Conservation (phyloP, 129 eudicot species). For the Centaurea solstitialis region DNA sequence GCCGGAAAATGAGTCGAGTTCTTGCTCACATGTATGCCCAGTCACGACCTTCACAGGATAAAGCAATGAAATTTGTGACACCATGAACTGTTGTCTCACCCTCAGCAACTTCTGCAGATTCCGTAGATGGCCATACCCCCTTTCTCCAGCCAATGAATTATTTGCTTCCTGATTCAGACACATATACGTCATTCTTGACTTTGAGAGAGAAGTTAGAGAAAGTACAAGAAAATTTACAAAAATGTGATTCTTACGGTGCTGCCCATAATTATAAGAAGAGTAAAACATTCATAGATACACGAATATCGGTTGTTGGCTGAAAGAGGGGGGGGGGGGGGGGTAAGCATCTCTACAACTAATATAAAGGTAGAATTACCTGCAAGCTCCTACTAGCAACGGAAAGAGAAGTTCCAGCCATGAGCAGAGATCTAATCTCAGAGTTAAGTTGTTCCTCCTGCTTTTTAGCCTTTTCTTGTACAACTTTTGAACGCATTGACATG, state of each 20-base stretch:
- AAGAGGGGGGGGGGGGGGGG: neutral
- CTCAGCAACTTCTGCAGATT: conserved; percentile 67
- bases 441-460: conserved; percentile 86
- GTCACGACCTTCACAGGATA: conserved; percentile 82
- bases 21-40: conserved; percentile 74
- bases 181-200: neutral
- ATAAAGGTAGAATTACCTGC: conserved; percentile 54
- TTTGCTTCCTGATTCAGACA: conserved; percentile 57
- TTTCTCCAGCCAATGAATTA: conserved; percentile 75
- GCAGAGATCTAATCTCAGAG: conserved; percentile 76
- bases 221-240: neutral
- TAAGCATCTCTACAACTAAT: neutral
- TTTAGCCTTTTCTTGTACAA: conserved; percentile 75
- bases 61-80: conserved; percentile 77
- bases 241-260: neutral
- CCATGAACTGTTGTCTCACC: conserved; percentile 79
- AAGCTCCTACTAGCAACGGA: conserved; percentile 70
- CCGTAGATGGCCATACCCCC: conserved; percentile 56
- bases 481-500: conserved; percentile 83
- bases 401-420: conserved; percentile 82
- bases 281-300: neutral
- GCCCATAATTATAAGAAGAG: neutral
- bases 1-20: conserved; percentile 78
- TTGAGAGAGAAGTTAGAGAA: neutral
- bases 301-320: neutral